Evolutionary conservation across 1,284 basidiomycete species (phyloP), one percentile per base, ranked within the genome.

Genomic region (Cronartium ribicola): DNA sequence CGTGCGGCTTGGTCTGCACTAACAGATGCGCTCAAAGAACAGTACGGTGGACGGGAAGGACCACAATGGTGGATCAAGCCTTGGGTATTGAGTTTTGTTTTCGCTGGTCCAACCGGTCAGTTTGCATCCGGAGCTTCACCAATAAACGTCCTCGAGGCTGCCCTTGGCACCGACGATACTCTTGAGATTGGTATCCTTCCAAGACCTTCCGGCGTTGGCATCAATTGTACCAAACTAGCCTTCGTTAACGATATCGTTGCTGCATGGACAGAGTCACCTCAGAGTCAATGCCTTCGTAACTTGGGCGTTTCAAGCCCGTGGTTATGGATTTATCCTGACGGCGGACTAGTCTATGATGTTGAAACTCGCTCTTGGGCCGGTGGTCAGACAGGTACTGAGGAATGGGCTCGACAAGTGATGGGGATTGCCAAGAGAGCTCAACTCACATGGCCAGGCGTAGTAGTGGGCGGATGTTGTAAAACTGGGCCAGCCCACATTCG

Each of bases 41-140:
- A 64, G 81, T 59, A 76, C 78, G 11, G 79, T 81, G 65, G 66
- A 83, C 29, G 76, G 65, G 40, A 61, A 60, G 11, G 57, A 65
- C n/a, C 66, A 57, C 11, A 68, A 41, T 10, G 64, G 78, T 76
- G 77, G 68, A 77, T 79, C 70, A 90, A 89, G 79, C 85, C 85
- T 44, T 92, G 89, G 87, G 92, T 90, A 89, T 86, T 91, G 71
- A 86, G 85, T 65, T 87, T 85, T n/a, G 87, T 90, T 2, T 89
- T 87, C 78, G 88, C 88, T 0, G 80, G 83, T 17, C n/a, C 46
- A 29, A 22, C n/a, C 7, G 69, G 44, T n/a, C 61, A 64, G 20
- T 71, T 71, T 44, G 57, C 67, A 1, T 44, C 67, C 6, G 67
- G 67, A 7, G 67, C 59, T 20, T 37, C n/a, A 43, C 41, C 57